phyloP scores from a whole-genome alignment of 495 filamentous ascomycete genomes.

The Hyaloscypha bicolor region DNA sequence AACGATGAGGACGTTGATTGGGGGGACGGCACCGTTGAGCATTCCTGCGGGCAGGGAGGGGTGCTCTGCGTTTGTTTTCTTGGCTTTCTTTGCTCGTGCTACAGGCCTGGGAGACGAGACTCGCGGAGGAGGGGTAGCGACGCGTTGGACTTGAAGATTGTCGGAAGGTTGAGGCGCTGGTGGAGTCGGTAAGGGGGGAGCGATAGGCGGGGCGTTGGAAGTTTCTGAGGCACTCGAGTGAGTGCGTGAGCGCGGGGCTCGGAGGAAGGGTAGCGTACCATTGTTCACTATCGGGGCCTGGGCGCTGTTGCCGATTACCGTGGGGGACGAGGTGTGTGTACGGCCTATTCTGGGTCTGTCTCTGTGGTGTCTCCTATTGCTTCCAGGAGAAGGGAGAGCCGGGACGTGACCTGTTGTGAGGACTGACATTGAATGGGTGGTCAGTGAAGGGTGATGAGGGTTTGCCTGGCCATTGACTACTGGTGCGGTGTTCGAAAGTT shows the following conservation, averaged over 20 bases:
- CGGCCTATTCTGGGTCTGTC: conserved; percentile 62
- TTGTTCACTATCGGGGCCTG: conserved; percentile 30
- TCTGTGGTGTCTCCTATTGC: conserved; percentile 47
- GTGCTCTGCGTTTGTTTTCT: conserved; percentile 49
- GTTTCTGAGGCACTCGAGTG: conserved; percentile 52
- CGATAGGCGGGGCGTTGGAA: conserved; percentile 38
- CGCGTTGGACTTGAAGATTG: conserved; percentile 38
- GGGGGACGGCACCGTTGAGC: conserved; percentile 83
- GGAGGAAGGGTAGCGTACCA: conserved; percentile 39
- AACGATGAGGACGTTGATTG: conserved; percentile 96
- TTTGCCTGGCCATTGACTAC: conserved; percentile 32
- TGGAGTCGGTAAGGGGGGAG: conserved; percentile 62
- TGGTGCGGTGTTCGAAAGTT: conserved; percentile 41
- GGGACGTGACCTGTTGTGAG: conserved; percentile 79
- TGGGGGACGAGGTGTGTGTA: conserved; percentile 83
- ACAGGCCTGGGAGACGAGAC: conserved; percentile 58
- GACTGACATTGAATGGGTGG: conserved; percentile 68
- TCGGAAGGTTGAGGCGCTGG: conserved; percentile 45
- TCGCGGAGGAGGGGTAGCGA: conserved; percentile 60
- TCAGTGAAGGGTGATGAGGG: conserved; percentile 38
- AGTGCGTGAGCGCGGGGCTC: conserved; percentile 46
- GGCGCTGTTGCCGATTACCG: conserved; percentile 47
- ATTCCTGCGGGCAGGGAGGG: conserved; percentile 61
- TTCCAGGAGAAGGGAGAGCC: conserved; percentile 81
- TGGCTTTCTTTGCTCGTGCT: conserved; percentile 52